Base-by-base conservation (phyloP, 257 asterid species). In the Cinchona pubescens region DNA sequence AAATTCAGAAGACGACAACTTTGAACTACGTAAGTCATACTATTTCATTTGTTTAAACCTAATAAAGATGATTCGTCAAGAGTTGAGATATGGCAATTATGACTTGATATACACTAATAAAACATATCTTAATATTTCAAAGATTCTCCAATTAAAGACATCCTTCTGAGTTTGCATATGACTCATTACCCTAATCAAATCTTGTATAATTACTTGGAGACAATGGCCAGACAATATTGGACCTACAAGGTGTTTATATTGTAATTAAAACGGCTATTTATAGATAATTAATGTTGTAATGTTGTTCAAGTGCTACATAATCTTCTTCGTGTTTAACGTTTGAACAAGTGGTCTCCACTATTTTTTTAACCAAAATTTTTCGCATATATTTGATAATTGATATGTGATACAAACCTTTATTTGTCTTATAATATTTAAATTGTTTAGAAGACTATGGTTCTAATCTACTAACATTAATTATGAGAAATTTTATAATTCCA, bases 311-410 rank as follows among this genome's bases (percentile, higher is more conserved):
- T 12, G 25, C 32, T 35, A 23, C 2, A 27, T 29, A 73, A 61
- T 40, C 77, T 32, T 61, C 45, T 61, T 73, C 25, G 62, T 73
- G 71, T 60, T 73, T 73, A 73, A 73, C 71, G 71, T 73, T 40
- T 19, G 19, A 7, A 9, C 14, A 10, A 46, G 51, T 23, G 49
- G 30, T 38, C 10, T 38, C 51, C 51, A 66, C 46, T 35, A 29
- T 2, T 3, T 27, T 60, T 60, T 13, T 2, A 9, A 19, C 58
- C 58, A 51, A 49, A 48, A 16, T 18, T 51, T 51, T 4, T 40
- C 5, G 45, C 45, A 40, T 10, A 40, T 40, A n/a, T n/a, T n/a
- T n/a, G n/a, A n/a, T n/a, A n/a, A n/a, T n/a, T n/a, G 45, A 40
- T 40, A 40, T 40, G 45, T 40, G 45, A 10, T 10, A 40, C 10